phyloP scores from a whole-genome alignment of 441 rosid genomes.

The Populus hybrid region DNA sequence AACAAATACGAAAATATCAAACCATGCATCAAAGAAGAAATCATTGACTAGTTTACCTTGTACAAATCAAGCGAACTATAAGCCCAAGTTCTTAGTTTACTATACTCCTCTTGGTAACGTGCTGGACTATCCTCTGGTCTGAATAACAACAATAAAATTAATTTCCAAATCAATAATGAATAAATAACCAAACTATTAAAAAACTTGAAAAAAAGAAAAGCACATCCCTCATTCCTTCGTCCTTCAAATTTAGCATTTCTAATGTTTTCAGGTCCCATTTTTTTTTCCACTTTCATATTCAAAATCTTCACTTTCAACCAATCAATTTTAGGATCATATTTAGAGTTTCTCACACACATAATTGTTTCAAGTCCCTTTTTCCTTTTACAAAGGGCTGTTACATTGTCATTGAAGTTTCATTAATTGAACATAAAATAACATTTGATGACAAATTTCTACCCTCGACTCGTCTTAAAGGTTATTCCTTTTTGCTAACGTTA shows the following conservation, averaged over 20 bases:
- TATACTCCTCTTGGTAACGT: conserved; percentile 67
- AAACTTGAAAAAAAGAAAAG: not conserved
- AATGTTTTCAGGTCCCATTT: not conserved
- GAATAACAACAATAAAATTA: conserved; percentile 1
- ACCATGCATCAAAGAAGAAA: not conserved
- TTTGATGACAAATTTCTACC: not conserved
- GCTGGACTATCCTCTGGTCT: conserved; percentile 72
- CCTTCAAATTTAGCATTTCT: conserved; percentile 3
- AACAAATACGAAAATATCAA: not conserved
- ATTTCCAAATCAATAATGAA: not conserved
- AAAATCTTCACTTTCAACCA: not conserved
- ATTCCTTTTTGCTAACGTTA: not conserved
- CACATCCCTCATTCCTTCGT: not conserved
- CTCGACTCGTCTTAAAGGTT: not conserved
- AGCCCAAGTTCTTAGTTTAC: conserved; percentile 86
- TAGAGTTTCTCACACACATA: not conserved
- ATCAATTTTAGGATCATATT: not conserved
- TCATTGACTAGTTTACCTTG: conserved; percentile 47
- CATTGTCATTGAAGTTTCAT: not conserved
- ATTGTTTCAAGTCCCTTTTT: not conserved
- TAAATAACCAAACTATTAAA: not conserved
- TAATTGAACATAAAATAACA: not conserved
- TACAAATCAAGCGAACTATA: conserved; percentile 82
- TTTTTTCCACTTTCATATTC: not conserved
- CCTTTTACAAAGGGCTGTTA: not conserved